Evolutionary conservation across 2,329 filamentous ascomycete genomes (phyloP), one percentile per base, ranked within the genome.

Genomic region (Fusarium algeriense): DNA sequence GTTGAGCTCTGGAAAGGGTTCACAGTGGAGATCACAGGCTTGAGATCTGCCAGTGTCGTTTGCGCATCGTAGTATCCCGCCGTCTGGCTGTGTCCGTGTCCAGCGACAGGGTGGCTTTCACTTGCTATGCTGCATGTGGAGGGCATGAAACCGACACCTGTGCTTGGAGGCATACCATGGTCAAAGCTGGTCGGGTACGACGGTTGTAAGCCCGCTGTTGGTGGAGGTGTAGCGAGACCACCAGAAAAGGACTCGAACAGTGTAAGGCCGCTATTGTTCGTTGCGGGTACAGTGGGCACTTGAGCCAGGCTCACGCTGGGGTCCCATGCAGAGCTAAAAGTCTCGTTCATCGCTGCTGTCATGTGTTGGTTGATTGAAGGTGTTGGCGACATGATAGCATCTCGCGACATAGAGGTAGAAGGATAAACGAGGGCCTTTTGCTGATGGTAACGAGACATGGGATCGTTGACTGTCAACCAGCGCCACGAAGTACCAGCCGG

Each of bases 401-500:
- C 84, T 44, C 80, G 69, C 13, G 80, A 75, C 52, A 82, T 75
- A 8, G 71, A 73, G 7, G 76, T 64, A 19, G 78, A 77, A 3
- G 81, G 81, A 58, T 81, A 81, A 26, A 83, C 80, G 23, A 83
- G 76, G 13, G 82, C 81, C 71, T 81, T 81, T 75, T 86, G 83
- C 79, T 89, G 86, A 74, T 90, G 87, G 63, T 87, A 85, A 48
- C 86, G 83, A n/a, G 87, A 88, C 66, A 86, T 85, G 34, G 88
- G 87, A 73, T 90, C 88, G 62, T 89, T 83, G 60, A 89, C 85
- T 14, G 87, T 89, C 61, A 91, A 79, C 82, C 90, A 91, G 28
- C 87, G 83, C 89, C 89, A 91, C 40, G 84, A 86, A 3, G 88
- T 89, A 19, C 86, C 86, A 3, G 86, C 83, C 6, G 85, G 83